Base-by-base conservation (phyloP, 306 rosid genomes). In the Benincasa hispida region DNA sequence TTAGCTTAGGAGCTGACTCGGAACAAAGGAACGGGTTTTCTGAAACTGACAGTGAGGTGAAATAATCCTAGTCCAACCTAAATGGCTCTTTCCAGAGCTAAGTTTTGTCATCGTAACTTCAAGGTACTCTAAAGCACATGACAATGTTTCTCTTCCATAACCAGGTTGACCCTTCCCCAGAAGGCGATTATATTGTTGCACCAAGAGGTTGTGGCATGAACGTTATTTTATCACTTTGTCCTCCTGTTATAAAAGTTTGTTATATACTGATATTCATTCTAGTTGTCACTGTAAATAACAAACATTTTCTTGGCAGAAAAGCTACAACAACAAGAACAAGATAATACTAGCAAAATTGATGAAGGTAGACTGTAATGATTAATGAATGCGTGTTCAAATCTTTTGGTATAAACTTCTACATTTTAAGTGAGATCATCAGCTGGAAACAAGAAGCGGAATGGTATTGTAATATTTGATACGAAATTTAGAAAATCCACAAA, bases 81-180 rank as follows among this genome's bases (percentile, higher is more conserved):
- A 22, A 66, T 68, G n/a, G 39, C 60, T 22, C 28, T 14, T 57
- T 39, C 62, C 75, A 62, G n/a, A 22, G 56, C 62, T 55, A 75
- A 61, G 39, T 51, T 72, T 50, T 27, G 56, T 30, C 50, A 25
- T 24, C 73, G 48, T 74, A 41, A 24, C 75, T 65, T 70, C 39
- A 47, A 70, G 34, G 19, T 67, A 56, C 37, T 41, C 21, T 13
- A 21, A 47, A 68, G 75, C 35, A 69, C 35, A 24, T 69, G 34
- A 56, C 82, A 74, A 58, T 18, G 55, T 78, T 68, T 76, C 80
- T 62, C 37, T 58, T 60, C 45, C 39, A 76, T 21, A 76, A 79
- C 54, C 88, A 92, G 98, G 90, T 86, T 73, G 86, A 83, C 81
- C 87, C 87, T 68, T 82, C 91, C 45, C 91, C 82, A 79, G 96